Percentiles rank a stretch among this genome's conserved stretches.
Evolutionary conservation across 208 protist genomes (phyloP).

Genomic region (Zelonia costaricensis): DNA sequence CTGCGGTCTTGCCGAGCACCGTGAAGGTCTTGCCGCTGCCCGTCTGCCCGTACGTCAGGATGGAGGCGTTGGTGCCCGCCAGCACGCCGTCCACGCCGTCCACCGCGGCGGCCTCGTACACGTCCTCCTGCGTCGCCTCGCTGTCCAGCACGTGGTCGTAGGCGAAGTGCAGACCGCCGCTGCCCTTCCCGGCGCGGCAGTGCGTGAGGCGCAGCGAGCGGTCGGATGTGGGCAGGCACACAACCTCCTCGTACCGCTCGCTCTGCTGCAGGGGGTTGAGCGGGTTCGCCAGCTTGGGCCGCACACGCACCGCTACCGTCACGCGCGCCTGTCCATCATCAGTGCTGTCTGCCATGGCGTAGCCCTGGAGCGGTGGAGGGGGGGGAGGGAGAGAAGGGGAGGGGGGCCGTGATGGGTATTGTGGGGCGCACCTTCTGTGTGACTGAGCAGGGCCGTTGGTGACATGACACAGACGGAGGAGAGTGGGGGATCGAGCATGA

Average conservation of each 20-base stretch:
- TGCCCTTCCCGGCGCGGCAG: constrained; percentile 31
- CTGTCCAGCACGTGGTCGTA: constrained; percentile 77
- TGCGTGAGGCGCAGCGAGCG: constrained; percentile 47
- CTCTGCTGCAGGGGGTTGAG: constrained; percentile 38
- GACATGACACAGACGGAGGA: no score
- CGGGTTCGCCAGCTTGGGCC: constrained; percentile 51
- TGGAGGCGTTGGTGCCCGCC: constrained; percentile 52
- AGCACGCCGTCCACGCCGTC: constrained; percentile 61
- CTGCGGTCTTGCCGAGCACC: constrained; percentile 32
- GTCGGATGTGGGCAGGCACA: constrained; percentile 50
- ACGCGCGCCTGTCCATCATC: constrained; percentile 30
- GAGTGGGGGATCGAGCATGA: no score
- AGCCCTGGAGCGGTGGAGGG: no score
- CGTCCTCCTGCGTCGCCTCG: constrained; percentile 62
- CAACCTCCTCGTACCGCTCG: constrained; percentile 58
- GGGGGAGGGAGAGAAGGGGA: constrained; percentile 3
- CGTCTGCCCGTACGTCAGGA: constrained; percentile 87
- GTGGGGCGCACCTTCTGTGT: no score
- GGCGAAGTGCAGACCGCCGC: constrained; percentile 40
- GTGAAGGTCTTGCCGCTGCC: constrained; percentile 90
- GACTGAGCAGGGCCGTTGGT: no score
- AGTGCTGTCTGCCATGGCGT: constrained; percentile 2
- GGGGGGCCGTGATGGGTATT: no score
- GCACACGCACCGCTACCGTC: constrained; percentile 66
- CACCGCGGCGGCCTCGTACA: constrained; percentile 75